phyloP scores from a whole-genome alignment of 495 filamentous ascomycete genomes.

The Talaromyces ruber region DNA sequence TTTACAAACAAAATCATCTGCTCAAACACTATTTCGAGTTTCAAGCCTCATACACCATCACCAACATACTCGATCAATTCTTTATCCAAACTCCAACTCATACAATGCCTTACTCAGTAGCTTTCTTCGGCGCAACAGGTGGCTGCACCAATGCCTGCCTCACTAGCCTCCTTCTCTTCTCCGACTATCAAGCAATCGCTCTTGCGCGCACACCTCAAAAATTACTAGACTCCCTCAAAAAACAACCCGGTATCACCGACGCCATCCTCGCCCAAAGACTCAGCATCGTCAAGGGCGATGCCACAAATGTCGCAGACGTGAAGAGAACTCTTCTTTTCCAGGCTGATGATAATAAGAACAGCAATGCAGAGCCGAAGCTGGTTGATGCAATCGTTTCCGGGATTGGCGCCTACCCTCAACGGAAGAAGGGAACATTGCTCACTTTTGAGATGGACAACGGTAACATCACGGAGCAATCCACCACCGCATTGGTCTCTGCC shows the following conservation, averaged over 20 bases:
- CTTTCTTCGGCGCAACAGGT: conserved; percentile 46
- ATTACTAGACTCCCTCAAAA: conserved; percentile 37
- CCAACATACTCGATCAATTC: neutral
- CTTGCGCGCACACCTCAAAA: conserved; percentile 56
- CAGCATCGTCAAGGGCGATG: conserved; percentile 42
- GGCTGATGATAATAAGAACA: neutral
- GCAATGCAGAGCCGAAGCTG: neutral
- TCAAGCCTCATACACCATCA: neutral
- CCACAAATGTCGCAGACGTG: conserved; percentile 34
- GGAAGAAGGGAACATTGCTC: conserved; percentile 9
- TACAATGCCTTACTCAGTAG: conserved; percentile 18
- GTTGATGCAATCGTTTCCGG: conserved; percentile 34
- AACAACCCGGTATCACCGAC: conserved; percentile 22
- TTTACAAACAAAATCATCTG: neutral
- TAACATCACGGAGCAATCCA: conserved; percentile 20
- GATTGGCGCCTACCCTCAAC: conserved; percentile 30
- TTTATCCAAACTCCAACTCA: neutral
- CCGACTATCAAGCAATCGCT: conserved; percentile 37
- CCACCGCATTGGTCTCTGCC: conserved; percentile 16
- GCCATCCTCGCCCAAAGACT: conserved; percentile 28
- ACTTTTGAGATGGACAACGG: conserved; percentile 13
- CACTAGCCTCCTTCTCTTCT: conserved; percentile 29
- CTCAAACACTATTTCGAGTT: neutral
- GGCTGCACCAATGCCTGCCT: conserved; percentile 40
- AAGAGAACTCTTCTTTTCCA: conserved; percentile 20